Evolutionary conservation across 169 alveolate genomes (phyloP).

Genomic region (Blepharisma undulans): DNA sequence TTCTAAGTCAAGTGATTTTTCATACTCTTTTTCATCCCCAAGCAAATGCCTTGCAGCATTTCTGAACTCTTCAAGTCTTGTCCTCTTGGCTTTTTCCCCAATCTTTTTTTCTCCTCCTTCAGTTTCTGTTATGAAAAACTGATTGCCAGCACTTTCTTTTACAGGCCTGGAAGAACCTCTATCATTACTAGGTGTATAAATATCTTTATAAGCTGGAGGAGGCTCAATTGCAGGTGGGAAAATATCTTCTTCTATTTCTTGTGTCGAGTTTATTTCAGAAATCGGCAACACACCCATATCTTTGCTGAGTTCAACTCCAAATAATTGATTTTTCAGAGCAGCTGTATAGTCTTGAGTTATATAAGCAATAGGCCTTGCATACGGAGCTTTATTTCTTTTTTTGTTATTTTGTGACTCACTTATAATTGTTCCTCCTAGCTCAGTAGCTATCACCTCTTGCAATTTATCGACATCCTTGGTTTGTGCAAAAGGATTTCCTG

Average conservation of each 20-base stretch:
- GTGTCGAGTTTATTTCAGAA: conserved; percentile 54
- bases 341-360: conserved; percentile 49
- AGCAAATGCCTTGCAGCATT: neutral
- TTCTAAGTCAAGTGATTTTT: conserved; percentile 13
- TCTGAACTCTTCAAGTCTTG: conserved; percentile 17
- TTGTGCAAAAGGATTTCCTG: conserved; percentile 67
- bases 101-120: conserved; percentile 26
- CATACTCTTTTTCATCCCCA: conserved; percentile 27
- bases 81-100: neutral
- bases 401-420: conserved; percentile 37
- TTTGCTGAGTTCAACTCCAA: conserved; percentile 55
- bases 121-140: conserved; percentile 66
- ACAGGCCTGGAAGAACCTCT: neutral
- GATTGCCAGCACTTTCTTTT: conserved; percentile 24
- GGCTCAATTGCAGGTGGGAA: conserved; percentile 53
- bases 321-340: conserved; percentile 47
- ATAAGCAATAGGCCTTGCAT: conserved; percentile 61
- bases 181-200: conserved; percentile 53
- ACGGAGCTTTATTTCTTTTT: conserved; percentile 47
- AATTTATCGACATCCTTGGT: conserved; percentile 39
- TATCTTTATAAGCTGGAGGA: conserved; percentile 43
- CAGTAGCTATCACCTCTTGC: conserved; percentile 37
- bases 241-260: conserved; percentile 51
- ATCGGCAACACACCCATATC: conserved; percentile 56
- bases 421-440: conserved; percentile 48